phyloP scores from a whole-genome alignment of 164 flowering plant genomes.

The Nelumbo lutea region DNA sequence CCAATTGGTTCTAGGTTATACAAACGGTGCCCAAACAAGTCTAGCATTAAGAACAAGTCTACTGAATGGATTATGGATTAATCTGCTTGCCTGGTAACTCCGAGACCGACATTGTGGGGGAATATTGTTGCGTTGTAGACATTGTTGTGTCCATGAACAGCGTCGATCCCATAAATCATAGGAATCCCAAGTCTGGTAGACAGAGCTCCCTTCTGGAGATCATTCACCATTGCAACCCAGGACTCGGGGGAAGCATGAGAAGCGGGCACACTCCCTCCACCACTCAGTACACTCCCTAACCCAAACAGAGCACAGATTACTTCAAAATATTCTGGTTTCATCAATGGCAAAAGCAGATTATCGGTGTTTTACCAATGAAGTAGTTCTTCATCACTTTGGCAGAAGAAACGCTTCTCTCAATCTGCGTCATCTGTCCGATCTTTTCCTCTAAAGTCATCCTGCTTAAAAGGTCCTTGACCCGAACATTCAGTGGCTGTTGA shows the following conservation, averaged over 20 bases:
- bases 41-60: no score
- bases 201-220: not conserved
- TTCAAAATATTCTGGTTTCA: no score
- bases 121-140: slow-evolving; percentile 1
- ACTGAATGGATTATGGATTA: no score
- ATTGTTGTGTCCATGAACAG: slow-evolving; percentile 7
- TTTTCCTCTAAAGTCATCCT: slow-evolving; percentile 8
- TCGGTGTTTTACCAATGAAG: slow-evolving; percentile 4
- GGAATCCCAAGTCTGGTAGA: slow-evolving; percentile 2
- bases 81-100: not conserved
- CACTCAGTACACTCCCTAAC: slow-evolving; percentile 4
- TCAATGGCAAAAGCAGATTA: no score
- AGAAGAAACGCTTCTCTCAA: not conserved
- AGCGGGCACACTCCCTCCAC: not conserved
- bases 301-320: not conserved
- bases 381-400: slow-evolving; percentile 7
- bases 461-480: slow-evolving; percentile 5
- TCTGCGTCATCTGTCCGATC: slow-evolving; percentile 8
- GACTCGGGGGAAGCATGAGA: not conserved
- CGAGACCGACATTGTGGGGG: slow-evolving; percentile 3
- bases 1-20: no score
- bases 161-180: slow-evolving; percentile 1
- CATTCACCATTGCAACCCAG: slow-evolving; percentile 1
- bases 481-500: not conserved
- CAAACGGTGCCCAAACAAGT: no score